A percentile compares a stretch with the other conserved stretches of the same genome.
phyloP scores from a whole-genome alignment of 2,329 filamentous ascomycete species.

The Penicillium sp. region DNA sequence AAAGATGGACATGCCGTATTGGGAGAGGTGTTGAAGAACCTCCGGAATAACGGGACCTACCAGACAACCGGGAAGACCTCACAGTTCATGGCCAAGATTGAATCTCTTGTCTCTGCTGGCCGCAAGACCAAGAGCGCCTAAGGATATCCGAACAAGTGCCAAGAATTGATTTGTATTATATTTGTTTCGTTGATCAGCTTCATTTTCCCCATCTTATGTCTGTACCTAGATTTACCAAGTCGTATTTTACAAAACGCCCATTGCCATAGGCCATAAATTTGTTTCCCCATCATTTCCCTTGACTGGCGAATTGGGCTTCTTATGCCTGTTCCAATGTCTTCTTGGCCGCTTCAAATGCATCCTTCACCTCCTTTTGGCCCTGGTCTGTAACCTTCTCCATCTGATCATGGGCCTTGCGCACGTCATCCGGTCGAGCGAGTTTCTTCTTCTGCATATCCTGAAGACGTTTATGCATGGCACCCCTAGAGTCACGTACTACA shows the following conservation, averaged over 20 bases:
- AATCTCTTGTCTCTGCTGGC: conserved; percentile 37
- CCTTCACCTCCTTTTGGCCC: conserved; percentile 48
- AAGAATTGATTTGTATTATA: conserved; percentile 22
- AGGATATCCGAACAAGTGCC: background rate
- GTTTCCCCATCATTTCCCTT: background rate
- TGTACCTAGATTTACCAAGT: conserved; percentile 17
- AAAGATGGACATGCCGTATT: conserved; percentile 29
- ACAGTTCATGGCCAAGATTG: conserved; percentile 39
- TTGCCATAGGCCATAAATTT: background rate
- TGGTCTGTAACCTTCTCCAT: conserved; percentile 50
- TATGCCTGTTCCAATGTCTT: conserved; percentile 38
- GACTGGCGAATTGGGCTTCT: conserved; percentile 1
- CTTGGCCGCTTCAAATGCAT: conserved; percentile 43
- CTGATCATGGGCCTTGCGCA: conserved; percentile 46
- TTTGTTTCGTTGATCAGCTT: conserved; percentile 6
- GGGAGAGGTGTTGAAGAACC: conserved; percentile 34
- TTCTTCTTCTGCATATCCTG: conserved; percentile 47
- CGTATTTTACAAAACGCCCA: conserved; percentile 6
- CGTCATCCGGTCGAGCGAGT: conserved; percentile 44
- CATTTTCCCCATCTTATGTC: background rate
- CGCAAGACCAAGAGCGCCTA: conserved; percentile 29
- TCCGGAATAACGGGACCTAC: conserved; percentile 45
- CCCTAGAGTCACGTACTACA: conserved; percentile 44
- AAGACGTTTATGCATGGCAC: conserved; percentile 45
- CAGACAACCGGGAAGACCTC: conserved; percentile 35